Conservation (phyloP, 148 eudicot genomes). For the Cornus kousa region DNA sequence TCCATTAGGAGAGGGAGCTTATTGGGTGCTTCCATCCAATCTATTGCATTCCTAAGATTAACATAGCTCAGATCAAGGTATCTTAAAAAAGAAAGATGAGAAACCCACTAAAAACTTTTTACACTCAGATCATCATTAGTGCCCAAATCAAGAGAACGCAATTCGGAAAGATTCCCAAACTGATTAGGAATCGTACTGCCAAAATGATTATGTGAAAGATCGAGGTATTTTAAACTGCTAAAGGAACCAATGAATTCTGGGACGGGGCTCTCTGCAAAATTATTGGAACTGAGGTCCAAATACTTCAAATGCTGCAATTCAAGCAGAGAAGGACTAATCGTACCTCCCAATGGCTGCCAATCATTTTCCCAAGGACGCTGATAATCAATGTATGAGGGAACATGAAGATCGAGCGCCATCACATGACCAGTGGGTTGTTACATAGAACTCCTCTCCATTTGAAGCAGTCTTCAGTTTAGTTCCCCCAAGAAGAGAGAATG, state of each 20-base stretch:
- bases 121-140: no score
- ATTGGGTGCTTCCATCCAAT: conserved; percentile 15
- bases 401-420: neutral
- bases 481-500: conserved; percentile 14
- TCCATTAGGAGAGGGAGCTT: conserved; percentile 21
- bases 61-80: no score
- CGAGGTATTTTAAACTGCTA: no score
- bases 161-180: conserved; percentile 5
- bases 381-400: neutral
- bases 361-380: neutral
- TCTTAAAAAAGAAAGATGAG: no score
- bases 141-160: conserved; percentile 11
- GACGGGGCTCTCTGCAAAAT: no score
- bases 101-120: no score
- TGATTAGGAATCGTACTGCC: conserved; percentile 2
- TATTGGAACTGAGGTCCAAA: conserved; percentile 13
- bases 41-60: neutral
- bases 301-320: neutral
- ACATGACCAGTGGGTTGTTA: conserved; percentile 13
- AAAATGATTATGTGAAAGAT: neutral
- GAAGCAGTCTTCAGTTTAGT: neutral
- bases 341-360: no score
- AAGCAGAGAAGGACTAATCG: no score
- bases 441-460: conserved; percentile 13
- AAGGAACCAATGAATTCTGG: no score